These are phyloP conservation scores for Diplodia sapinea DNA, from an alignment of 2,329 filamentous ascomycete species.

Conservation along the genomic window DNA sequence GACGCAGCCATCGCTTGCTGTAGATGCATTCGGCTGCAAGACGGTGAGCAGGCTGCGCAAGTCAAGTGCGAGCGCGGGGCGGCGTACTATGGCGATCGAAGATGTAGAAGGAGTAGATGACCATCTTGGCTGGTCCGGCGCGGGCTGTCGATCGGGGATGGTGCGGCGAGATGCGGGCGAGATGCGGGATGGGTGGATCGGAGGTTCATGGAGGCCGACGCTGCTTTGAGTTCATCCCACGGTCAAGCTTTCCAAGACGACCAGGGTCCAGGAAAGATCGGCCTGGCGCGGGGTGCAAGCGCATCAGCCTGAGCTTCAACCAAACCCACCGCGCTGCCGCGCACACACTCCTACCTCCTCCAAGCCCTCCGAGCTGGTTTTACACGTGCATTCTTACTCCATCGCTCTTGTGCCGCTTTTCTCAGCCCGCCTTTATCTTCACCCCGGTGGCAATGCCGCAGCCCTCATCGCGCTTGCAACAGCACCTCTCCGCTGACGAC, in stretches of 20 bases:
- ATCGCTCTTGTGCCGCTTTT: background rate
- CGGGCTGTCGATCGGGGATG: background rate
- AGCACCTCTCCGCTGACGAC: slow-evolving; percentile 39
- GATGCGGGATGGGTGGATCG: slow-evolving; percentile 20
- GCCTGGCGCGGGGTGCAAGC: slow-evolving; percentile 28
- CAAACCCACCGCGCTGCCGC: slow-evolving; percentile 15
- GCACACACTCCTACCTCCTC: slow-evolving; percentile 10
- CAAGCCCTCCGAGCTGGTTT: background rate
- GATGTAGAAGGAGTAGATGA: slow-evolving; percentile 97
- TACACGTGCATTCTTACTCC: background rate
- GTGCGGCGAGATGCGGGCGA: slow-evolving; percentile 8
- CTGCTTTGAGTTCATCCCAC: slow-evolving; percentile 2
- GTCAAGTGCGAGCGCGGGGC: background rate
- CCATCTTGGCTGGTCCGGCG: slow-evolving; percentile 64
- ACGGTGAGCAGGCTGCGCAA: slow-evolving; percentile 25
- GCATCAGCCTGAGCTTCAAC: slow-evolving; percentile 25
- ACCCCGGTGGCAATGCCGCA: slow-evolving; percentile 16
- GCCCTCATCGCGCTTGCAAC: slow-evolving; percentile 30
- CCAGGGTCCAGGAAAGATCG: slow-evolving; percentile 26
- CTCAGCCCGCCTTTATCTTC: background rate
- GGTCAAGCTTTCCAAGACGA: slow-evolving; percentile 21
- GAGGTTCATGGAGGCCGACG: slow-evolving; percentile 5
- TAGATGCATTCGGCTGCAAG: slow-evolving; percentile 92
- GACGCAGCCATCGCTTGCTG: slow-evolving; percentile 78
- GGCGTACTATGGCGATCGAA: slow-evolving; percentile 94